Evolutionary conservation across 2,329 filamentous ascomycete genomes (phyloP), one percentile per base, ranked within the genome.

Genomic region (Blastomyces silverae): DNA sequence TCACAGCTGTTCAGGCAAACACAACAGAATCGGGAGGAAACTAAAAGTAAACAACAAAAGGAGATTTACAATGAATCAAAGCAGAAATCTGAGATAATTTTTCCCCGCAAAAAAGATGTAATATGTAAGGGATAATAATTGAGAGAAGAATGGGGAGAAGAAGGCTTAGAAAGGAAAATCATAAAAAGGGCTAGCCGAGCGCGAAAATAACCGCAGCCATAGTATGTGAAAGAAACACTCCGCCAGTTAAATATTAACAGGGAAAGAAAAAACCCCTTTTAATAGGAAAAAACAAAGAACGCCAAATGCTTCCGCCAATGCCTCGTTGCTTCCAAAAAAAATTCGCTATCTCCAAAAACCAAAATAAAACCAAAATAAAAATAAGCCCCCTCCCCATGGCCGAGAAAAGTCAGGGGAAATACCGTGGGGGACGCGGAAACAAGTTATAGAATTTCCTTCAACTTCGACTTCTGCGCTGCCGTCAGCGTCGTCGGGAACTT

Each of bases 401-500:
- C 10, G 37, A 39, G 37, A 13, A 37, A 13, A 39, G 37, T 13
- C 37, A 39, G 37, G 8, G 37, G 37, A 10, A 13, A 39, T 11
- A 13, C 37, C 10, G 39, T 3, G 20, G 31, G n/a, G 20, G 6
- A 46, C 8, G 37, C 22, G n/a, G 61, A 39, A 31, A 11, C 28
- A 56, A 61, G 42, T 61, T 77, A 84, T 64, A 99, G 80, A 71
- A 96, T 90, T 71, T 92, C 88, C 78, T 84, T 90, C 69, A 99
- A 78, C 74, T 89, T 83, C 68, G 87, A 80, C 82, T 96, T 97
- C 79, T 97, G 93, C 4, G 84, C 80, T 8, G 83, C 65, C 3
- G 91, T 93, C 77, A 99, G 78, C 52, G 79, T 87, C 2, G 87
- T 87, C 0, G 94, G 94, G 80, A 96, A 97, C 74, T 90, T 92